Base-by-base conservation (phyloP, 805 yeast species). In the Schizosaccharomyces cryophilus region DNA sequence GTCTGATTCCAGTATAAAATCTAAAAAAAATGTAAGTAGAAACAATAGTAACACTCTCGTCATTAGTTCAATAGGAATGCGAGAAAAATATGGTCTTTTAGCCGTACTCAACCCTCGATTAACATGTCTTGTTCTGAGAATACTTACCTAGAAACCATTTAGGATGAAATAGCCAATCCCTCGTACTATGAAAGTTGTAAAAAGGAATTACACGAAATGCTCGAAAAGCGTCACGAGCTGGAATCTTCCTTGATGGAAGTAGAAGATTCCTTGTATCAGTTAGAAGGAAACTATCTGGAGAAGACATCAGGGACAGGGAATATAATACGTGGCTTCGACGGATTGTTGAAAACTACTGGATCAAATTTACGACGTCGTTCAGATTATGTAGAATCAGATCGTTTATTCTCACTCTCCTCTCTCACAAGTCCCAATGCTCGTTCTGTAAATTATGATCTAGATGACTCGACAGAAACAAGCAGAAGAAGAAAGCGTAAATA, bases 261-360 rank as follows among this genome's bases (percentile, higher is more conserved):
- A 5, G 95, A 89, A 67, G 95, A 87, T 64, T 79, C 80, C 61
- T 82, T 89, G 5, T 88, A 81, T 72, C 83, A 81, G 59, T 80
- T 80, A 65, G 97, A 89, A 68, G 81, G 84, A 9, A 78, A 80
- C 15, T 89, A 89, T 68, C 78, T 89, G 58, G 79, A 83, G 35
- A 88, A 84, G 61, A 80, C 87, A 62, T 70, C 73, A 35, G 70
- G 75, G 35, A 79, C 79, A 61, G 89, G 96, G 0, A 89, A 87
- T 69, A 83, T 90, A 31, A 84, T 87, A n/a, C 84, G 84, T 64
- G 97, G 97, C 1, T 89, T 88, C 67, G 96, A 89, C 59, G 84
- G 80, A 66, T 84, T 85, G 67, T 76, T 83, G 59, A 85, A 84
- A 61, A 11, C 60, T 60, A 24, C 17, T 24, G 19, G 31, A 61